Percentiles rank a stretch among this genome's conserved stretches.
Evolutionary conservation across 148 eudicot species (phyloP).

Genomic region (Polygonum maritimum): DNA sequence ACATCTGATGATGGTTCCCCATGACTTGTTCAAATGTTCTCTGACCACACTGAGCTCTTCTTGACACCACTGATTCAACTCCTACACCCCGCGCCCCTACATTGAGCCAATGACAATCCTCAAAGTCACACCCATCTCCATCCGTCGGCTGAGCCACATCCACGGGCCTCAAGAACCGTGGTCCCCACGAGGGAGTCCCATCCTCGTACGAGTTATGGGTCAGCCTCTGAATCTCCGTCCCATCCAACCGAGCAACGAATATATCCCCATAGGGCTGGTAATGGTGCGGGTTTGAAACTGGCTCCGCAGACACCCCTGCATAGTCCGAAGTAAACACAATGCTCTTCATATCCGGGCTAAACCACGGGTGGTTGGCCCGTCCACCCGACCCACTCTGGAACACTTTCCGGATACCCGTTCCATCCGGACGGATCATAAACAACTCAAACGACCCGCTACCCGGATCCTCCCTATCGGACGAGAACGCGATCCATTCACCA

Average conservation of each 20-base stretch:
- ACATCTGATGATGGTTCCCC: neutral
- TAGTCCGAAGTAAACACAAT: constrained; percentile 75
- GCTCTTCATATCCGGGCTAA: constrained; percentile 65
- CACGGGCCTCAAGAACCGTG: constrained; percentile 23
- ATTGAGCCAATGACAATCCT: constrained; percentile 71
- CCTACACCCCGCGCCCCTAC: constrained; percentile 8
- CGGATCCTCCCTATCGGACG: constrained; percentile 57
- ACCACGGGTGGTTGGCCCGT: constrained; percentile 77
- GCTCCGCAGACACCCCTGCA: constrained; percentile 87
- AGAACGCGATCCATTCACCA: constrained; percentile 83
- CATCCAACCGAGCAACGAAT: constrained; percentile 50
- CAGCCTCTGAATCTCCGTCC: constrained; percentile 48
- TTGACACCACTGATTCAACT: neutral
- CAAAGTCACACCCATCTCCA: constrained; percentile 43
- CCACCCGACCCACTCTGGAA: constrained; percentile 64
- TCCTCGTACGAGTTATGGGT: constrained; percentile 85
- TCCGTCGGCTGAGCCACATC: constrained; percentile 32
- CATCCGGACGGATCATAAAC: constrained; percentile 65
- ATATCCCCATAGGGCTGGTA: constrained; percentile 87
- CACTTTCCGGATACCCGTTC: constrained; percentile 64
- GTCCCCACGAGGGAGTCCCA: constrained; percentile 92
- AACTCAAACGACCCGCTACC: constrained; percentile 65
- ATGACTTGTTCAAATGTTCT: neutral
- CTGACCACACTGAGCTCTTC: constrained; percentile 4
- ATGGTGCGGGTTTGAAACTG: constrained; percentile 72